Evolutionary conservation across 2,329 filamentous ascomycete genomes (phyloP).

Genomic region (Verticillium nubilum): DNA sequence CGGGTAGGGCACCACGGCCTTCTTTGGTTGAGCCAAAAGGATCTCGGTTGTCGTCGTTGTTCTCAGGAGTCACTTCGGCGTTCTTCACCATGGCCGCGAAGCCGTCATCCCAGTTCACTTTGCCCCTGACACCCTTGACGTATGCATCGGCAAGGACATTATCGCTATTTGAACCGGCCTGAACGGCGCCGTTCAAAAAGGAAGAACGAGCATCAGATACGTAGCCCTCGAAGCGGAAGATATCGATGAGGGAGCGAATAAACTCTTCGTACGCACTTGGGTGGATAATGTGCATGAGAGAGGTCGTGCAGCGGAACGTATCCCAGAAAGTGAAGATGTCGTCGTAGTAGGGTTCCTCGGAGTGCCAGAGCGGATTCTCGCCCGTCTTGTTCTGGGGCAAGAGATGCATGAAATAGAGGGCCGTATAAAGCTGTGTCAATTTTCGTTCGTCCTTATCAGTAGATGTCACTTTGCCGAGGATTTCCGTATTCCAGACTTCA

Average conservation of each 20-base stretch:
- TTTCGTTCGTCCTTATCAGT: slow-evolving; percentile 48
- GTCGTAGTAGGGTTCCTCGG: slow-evolving; percentile 63
- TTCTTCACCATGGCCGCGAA: slow-evolving; percentile 61
- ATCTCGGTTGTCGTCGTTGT: slow-evolving; percentile 53
- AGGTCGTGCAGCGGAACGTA: slow-evolving; percentile 57
- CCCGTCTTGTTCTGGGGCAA: slow-evolving; percentile 66
- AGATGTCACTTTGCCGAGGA: slow-evolving; percentile 60
- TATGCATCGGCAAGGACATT: slow-evolving; percentile 69
- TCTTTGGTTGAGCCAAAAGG: slow-evolving; percentile 58
- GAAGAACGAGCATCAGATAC: slow-evolving; percentile 62
- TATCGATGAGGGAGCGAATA: slow-evolving; percentile 62
- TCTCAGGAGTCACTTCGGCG: slow-evolving; percentile 56
- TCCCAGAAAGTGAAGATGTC: slow-evolving; percentile 69
- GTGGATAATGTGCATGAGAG: slow-evolving; percentile 61
- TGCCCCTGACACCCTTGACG: slow-evolving; percentile 59
- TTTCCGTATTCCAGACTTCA: slow-evolving; percentile 53
- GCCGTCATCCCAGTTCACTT: slow-evolving; percentile 58
- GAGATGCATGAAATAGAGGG: slow-evolving; percentile 64
- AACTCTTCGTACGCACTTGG: slow-evolving; percentile 59
- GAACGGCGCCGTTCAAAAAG: slow-evolving; percentile 63
- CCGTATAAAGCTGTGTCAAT: slow-evolving; percentile 59
- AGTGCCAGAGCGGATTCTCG: slow-evolving; percentile 63
- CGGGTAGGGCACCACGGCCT: slow-evolving; percentile 62
- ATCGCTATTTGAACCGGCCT: slow-evolving; percentile 66
- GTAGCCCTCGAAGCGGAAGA: slow-evolving; percentile 60